Conservation (phyloP, 2,329 filamentous ascomycete genomes). For the Fusarium sororula region DNA sequence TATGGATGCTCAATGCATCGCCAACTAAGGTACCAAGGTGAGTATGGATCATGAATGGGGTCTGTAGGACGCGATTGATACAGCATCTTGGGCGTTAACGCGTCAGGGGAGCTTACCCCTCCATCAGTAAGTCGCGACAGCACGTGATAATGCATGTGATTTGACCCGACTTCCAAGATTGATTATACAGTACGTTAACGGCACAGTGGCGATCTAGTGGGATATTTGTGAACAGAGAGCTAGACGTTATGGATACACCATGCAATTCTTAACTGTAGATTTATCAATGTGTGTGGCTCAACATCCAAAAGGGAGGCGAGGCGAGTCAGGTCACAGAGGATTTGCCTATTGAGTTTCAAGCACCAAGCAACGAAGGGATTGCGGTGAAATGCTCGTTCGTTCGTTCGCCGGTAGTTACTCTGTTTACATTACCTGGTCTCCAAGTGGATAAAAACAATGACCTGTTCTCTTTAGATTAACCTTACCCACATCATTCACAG, state of each 20-base stretch:
- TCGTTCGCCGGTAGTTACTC: background rate
- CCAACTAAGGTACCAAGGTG: background rate
- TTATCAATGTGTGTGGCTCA: background rate
- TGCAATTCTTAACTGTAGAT: background rate
- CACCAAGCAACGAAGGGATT: background rate
- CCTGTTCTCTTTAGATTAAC: constrained; percentile 9
- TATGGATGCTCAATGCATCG: background rate
- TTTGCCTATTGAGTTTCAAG: background rate
- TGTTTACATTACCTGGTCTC: constrained; percentile 19
- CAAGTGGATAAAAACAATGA: constrained; percentile 18
- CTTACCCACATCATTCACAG: constrained; percentile 21
- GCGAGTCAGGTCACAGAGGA: background rate
- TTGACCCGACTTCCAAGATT: background rate
- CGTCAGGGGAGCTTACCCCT: constrained; percentile 14
- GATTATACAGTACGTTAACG: background rate
- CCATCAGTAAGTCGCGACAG: constrained; percentile 25
- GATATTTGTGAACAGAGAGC: background rate
- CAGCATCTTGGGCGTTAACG: background rate
- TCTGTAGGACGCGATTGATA: constrained; percentile 26
- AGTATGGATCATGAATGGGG: background rate
- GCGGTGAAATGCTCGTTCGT: background rate
- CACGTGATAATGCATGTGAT: constrained; percentile 42
- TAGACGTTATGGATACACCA: background rate
- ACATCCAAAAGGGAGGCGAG: background rate
- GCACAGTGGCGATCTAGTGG: constrained; percentile 4